These are phyloP conservation scores for Bisporella sp. DNA, from an alignment of 2,329 filamentous ascomycete species.

Conservation along the genomic window DNA sequence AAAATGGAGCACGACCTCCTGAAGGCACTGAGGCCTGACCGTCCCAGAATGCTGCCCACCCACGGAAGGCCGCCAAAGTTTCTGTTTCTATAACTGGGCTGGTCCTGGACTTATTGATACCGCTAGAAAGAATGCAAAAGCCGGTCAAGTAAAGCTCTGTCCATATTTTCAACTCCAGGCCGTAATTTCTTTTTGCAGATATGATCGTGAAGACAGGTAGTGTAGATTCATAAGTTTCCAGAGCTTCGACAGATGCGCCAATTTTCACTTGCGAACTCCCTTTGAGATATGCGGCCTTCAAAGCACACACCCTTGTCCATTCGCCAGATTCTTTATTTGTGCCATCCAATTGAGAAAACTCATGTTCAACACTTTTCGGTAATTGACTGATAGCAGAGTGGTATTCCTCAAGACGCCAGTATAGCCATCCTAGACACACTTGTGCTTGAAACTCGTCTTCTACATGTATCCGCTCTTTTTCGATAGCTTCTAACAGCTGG, in stretches of 20 bases:
- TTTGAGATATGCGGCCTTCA: slow-evolving; percentile 73
- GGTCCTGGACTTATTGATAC: slow-evolving; percentile 46
- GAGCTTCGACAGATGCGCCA: slow-evolving; percentile 47
- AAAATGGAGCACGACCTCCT: slow-evolving; percentile 51
- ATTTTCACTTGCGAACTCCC: slow-evolving; percentile 53
- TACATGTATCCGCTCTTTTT: slow-evolving; percentile 43
- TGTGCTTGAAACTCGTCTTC: slow-evolving; percentile 70
- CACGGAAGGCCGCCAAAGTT: slow-evolving; percentile 50
- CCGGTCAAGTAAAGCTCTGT: slow-evolving; percentile 71
- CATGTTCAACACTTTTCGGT: slow-evolving; percentile 54
- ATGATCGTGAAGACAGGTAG: slow-evolving; percentile 53
- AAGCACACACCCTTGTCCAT: slow-evolving; percentile 77
- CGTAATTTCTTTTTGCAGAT: slow-evolving; percentile 43
- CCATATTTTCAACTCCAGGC: slow-evolving; percentile 68
- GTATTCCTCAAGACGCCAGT: slow-evolving; percentile 71
- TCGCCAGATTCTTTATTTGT: slow-evolving; percentile 47
- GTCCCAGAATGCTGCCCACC: slow-evolving; percentile 68
- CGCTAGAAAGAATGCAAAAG: slow-evolving; percentile 62
- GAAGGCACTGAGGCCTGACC: slow-evolving; percentile 34
- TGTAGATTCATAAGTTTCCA: slow-evolving; percentile 59
- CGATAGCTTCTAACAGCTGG: slow-evolving; percentile 47
- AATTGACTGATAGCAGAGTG: slow-evolving; percentile 52
- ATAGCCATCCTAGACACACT: slow-evolving; percentile 77
- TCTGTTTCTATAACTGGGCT: slow-evolving; percentile 44
- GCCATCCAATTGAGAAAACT: slow-evolving; percentile 45